Evolutionary conservation across 177 flowering plant species (phyloP).

Genomic region (Tripterygium wilfordii): DNA sequence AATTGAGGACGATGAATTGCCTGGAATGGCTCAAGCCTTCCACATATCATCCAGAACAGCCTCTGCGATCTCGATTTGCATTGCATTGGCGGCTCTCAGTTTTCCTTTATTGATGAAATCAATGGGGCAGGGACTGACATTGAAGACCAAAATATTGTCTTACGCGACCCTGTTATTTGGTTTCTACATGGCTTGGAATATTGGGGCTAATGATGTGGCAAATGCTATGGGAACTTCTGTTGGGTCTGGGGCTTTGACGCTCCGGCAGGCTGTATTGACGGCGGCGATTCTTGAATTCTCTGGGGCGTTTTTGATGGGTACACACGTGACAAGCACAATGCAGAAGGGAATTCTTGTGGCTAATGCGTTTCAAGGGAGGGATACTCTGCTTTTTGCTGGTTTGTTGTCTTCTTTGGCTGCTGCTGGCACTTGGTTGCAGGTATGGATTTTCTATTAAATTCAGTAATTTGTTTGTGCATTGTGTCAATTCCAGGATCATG

Average conservation of each 20-base stretch:
- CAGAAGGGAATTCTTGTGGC: constrained; percentile 94
- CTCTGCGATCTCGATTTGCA: constrained; percentile 64
- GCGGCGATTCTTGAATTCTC: constrained; percentile 93
- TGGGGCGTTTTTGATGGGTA: constrained; percentile 90
- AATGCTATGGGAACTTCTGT: constrained; percentile 99
- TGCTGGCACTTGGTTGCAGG: constrained; percentile 99
- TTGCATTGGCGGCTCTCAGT: constrained; percentile 67
- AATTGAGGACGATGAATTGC: no score
- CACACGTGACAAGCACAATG: constrained; percentile 93
- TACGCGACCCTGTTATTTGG: constrained; percentile 75
- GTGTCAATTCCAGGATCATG: no score
- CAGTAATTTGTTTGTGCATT: no score
- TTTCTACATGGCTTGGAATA: constrained; percentile 99
- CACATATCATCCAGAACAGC: constrained; percentile 75
- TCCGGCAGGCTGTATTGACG: constrained; percentile 81
- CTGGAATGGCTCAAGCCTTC: constrained; percentile 89
- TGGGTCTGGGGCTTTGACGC: constrained; percentile 85
- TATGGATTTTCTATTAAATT: constrained; percentile 23
- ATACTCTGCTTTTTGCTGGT: constrained; percentile 77
- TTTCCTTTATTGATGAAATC: constrained; percentile 68
- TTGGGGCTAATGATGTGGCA: constrained; percentile 97
- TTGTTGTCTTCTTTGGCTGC: constrained; percentile 92
- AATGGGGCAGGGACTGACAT: constrained; percentile 42
- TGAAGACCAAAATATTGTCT: constrained; percentile 65
- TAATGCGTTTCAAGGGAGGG: constrained; percentile 81